These are phyloP conservation scores for Paecilomyces niveus DNA, from an alignment of 2,329 filamentous ascomycete genomes.

Conservation along the genomic window DNA sequence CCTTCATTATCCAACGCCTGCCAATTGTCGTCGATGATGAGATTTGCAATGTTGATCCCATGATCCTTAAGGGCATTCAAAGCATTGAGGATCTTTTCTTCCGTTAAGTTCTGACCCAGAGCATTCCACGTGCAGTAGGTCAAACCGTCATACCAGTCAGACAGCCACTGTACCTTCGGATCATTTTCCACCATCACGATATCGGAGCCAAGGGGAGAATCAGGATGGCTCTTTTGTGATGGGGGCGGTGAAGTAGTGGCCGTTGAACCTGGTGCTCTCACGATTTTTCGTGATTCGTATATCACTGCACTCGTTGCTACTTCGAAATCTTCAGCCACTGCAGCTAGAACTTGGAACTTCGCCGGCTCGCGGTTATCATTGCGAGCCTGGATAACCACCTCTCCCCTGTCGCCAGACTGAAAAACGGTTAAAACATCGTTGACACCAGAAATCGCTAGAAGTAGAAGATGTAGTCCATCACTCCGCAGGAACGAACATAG, in stretches of 20 bases:
- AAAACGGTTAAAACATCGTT: slow-evolving; percentile 65
- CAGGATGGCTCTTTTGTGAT: slow-evolving; percentile 8
- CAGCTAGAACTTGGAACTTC: slow-evolving; percentile 58
- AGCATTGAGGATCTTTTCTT: slow-evolving; percentile 69
- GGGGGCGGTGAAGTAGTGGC: slow-evolving; percentile 9
- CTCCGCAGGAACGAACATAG: slow-evolving; percentile 68
- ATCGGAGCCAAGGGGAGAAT: slow-evolving; percentile 35
- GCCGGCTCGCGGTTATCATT: slow-evolving; percentile 59
- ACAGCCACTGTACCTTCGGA: slow-evolving; percentile 55
- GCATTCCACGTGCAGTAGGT: slow-evolving; percentile 98
- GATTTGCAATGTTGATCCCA: slow-evolving; percentile 69
- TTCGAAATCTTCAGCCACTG: slow-evolving; percentile 66
- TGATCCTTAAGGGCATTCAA: slow-evolving; percentile 63
- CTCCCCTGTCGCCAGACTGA: slow-evolving; percentile 56
- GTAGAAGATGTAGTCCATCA: slow-evolving; percentile 66
- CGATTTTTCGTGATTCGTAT: slow-evolving; percentile 72
- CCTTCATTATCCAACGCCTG: slow-evolving; percentile 62
- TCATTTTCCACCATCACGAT: slow-evolving; percentile 34
- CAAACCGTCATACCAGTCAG: slow-evolving; percentile 86
- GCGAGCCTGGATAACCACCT: slow-evolving; percentile 60
- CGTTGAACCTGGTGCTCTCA: slow-evolving; percentile 27
- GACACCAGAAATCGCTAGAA: slow-evolving; percentile 71
- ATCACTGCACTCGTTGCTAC: slow-evolving; percentile 71
- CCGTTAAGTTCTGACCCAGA: slow-evolving; percentile 73
- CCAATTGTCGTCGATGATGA: slow-evolving; percentile 98